Conservation (phyloP, 2,329 filamentous ascomycete species). For the Rutstroemia sp. region DNA sequence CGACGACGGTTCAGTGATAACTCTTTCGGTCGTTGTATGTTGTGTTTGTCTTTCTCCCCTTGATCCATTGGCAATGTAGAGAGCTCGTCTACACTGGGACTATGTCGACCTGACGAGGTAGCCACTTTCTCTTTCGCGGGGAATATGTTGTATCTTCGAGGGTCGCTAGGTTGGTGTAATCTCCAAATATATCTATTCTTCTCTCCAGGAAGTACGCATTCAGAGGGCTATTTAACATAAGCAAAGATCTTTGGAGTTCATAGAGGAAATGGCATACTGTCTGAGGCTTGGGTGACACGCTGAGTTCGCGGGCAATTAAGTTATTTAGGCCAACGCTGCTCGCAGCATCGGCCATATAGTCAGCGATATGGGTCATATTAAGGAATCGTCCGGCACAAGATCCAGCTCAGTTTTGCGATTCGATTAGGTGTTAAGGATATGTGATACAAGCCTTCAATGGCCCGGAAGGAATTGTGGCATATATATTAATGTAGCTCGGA, state of each 20-base stretch:
- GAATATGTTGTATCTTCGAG: slow-evolving; percentile 55
- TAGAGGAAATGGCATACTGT: slow-evolving; percentile 20
- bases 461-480: slow-evolving; percentile 1
- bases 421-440: slow-evolving; percentile 5
- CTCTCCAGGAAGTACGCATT: slow-evolving; percentile 16
- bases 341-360: slow-evolving; percentile 1
- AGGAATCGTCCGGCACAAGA: slow-evolving; percentile 12
- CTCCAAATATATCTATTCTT: slow-evolving; percentile 50
- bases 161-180: slow-evolving; percentile 46
- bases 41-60: slow-evolving; percentile 15
- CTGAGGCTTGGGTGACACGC: slow-evolving; percentile 32
- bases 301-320: slow-evolving; percentile 24
- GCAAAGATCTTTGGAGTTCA: slow-evolving; percentile 5
- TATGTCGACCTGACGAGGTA: slow-evolving; percentile 36
- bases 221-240: slow-evolving; percentile 16
- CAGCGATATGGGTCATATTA: slow-evolving; percentile 9
- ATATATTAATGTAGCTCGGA: slow-evolving; percentile 4
- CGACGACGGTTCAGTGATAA: slow-evolving; percentile 49
- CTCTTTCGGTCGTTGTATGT: slow-evolving; percentile 48
- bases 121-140: slow-evolving; percentile 37
- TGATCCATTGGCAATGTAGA: slow-evolving; percentile 32
- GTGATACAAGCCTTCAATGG: neutral
- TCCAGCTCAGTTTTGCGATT: slow-evolving; percentile 16
- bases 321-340: slow-evolving; percentile 7
- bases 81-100: slow-evolving; percentile 38